Evolutionary conservation across 2,329 filamentous ascomycete species (phyloP), one percentile per base, ranked within the genome.

Genomic region (Phyllachora maydis): DNA sequence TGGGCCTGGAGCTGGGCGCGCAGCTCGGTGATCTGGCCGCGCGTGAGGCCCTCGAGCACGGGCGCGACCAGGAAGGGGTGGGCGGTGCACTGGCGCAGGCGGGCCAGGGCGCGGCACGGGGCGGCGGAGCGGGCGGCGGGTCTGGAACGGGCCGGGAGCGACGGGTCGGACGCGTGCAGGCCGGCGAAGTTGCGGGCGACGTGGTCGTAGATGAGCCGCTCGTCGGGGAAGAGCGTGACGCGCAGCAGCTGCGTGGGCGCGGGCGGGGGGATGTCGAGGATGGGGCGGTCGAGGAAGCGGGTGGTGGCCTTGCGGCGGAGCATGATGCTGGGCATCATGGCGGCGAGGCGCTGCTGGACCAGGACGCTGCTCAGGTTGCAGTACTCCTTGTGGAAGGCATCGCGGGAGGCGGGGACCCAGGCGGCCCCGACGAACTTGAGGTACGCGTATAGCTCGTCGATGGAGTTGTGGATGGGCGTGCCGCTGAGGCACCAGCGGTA

Each of bases 401-500:
- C 15, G n/a, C 5, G 12, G 14, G 21, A 12, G 3, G 17, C 23
- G 3, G 17, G 18, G 3, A 12, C 20, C 19, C 20, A 26, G 14
- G 22, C 18, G 4, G 25, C 25, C 6, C 28, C 24, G 6, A 29
- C 23, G 18, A 29, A 29, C 6, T 21, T 22, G 14, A 29, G 22
- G 15, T 27, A 27, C 3, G 28, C 10, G 13, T 21, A 29, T 5
- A 29, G 26, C n/a, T 29, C 24, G 20, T 27, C 22, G 2, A 21
- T 16, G 2, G 16, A 19, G 14, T 29, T 29, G 19, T 25, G 25
- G 4, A 29, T 4, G 4, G 28, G 28, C 2, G 28, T 30, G 3
- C 23, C 28, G 6, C 7, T 25, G 14, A 30, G 21, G 7, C 24
- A 19, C 28, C 28, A 30, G 4, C 28, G 28, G 21, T 27, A 27